Evolutionary conservation across 2,329 filamentous ascomycete genomes (phyloP), one percentile per base, ranked within the genome.

Genomic region (Fusarium longipes): DNA sequence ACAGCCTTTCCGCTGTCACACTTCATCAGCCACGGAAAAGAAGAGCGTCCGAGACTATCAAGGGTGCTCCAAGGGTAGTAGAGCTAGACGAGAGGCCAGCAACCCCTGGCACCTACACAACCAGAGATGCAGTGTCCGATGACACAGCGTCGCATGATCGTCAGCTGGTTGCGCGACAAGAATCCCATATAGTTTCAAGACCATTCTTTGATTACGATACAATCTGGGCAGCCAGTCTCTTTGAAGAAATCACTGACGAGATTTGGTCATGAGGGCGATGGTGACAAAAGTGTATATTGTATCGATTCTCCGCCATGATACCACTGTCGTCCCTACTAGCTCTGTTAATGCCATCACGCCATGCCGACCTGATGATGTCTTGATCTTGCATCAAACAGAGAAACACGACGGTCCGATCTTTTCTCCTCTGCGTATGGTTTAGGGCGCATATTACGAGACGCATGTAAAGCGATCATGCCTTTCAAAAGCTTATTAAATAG

Each of bases 141-240:
- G 36, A 44, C 1, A 0, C 20, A 3, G 9, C 3, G 1, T 17
- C n/a, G n/a, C 10, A 3, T 4, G 10, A 32, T n/a, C 24, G 18
- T 18, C 43, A 38, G 8, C 1, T 36, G 2, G 15, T 11, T 6
- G 5, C 30, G 4, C 43, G 15, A 6, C 42, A 22, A 8, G 25
- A 47, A 5, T 7, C 0, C 6, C 20, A 24, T 7, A 8, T 22
- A 3, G 8, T 35, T 2, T 20, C 42, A 8, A 8, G 49, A 1
- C 35, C 59, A 1, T 53, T 42, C 17, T 62, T 63, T 20, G 57
- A 62, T 7, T 62, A 62, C 8, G 59, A 62, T 24, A 40, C 57
- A 4, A 62, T 62, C 17, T 62, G 59, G 59, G 59, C 59, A 12
- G 57, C 59, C 1, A 62, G 45, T 10, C 15, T 62, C 2, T 62